Conservation (phyloP, 345 rosid species). For the Populus euphratica region DNA sequence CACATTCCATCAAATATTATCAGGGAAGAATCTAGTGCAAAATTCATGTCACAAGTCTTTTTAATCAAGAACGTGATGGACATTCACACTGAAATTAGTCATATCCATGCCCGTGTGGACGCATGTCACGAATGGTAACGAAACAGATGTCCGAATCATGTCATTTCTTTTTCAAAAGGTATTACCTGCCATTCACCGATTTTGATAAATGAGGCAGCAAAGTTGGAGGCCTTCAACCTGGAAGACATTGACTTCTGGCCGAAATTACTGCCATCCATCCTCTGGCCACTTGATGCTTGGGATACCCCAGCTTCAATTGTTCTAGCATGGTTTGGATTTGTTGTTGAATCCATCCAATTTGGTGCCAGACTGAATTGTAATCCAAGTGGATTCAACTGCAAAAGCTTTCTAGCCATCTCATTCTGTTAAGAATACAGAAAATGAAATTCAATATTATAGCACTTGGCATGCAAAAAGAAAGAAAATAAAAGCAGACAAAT, state of each 20-base stretch:
- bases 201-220: conserved; percentile 22
- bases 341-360: conserved; percentile 4
- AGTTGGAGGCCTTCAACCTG: conserved; percentile 42
- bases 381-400: conserved; percentile 19
- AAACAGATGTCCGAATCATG: not conserved
- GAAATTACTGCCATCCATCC: not conserved
- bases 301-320: not conserved
- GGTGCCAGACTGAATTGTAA: conserved; percentile 15
- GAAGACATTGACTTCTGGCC: conserved; percentile 8
- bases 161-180: not conserved
- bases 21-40: not conserved
- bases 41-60: not conserved
- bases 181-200: conserved; percentile 53
- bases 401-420: not conserved
- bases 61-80: not conserved
- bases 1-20: not conserved
- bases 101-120: not conserved
- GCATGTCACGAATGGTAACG: not conserved
- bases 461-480: not conserved
- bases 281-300: not conserved
- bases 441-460: not conserved
- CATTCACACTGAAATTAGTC: not conserved
- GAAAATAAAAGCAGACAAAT: not conserved
- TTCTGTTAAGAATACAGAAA: conserved; percentile 2
- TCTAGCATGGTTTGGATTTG: not conserved